Evolutionary conservation across 495 filamentous ascomycete species (phyloP).

Genomic region (Talaromyces wortmannii): DNA sequence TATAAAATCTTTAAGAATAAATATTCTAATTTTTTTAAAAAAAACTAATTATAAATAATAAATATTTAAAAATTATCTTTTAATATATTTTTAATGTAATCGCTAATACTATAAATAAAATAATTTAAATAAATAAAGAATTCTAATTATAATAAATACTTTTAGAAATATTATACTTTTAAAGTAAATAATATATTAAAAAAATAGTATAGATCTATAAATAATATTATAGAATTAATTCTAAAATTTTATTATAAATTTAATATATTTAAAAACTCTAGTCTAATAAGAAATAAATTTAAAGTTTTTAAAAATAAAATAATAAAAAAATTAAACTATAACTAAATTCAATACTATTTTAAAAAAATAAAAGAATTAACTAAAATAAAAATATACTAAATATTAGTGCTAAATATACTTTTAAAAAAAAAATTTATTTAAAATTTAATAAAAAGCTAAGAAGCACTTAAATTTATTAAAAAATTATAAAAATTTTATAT

Average conservation of each 20-base stretch:
- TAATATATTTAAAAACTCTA: neutral
- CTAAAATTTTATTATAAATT: neutral
- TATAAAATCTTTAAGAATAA: neutral
- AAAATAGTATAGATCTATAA: neutral
- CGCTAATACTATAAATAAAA: neutral
- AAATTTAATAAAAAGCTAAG: neutral
- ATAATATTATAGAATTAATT: neutral
- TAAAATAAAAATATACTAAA: neutral
- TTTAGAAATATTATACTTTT: neutral
- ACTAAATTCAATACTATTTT: neutral
- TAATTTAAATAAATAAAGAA: neutral
- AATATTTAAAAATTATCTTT: neutral
- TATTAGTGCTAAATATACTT: neutral
- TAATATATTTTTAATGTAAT: neutral
- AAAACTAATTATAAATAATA: neutral
- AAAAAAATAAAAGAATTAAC: neutral
- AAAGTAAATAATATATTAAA: neutral
- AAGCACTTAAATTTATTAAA: neutral
- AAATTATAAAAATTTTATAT: neutral
- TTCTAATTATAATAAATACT: neutral
- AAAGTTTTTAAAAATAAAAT: neutral
- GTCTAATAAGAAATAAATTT: neutral
- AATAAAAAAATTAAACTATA: neutral
- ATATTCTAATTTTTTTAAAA: neutral
- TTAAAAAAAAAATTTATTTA: neutral